Conservation (phyloP, 2,329 filamentous ascomycete genomes). For the Xylaria sp. region DNA sequence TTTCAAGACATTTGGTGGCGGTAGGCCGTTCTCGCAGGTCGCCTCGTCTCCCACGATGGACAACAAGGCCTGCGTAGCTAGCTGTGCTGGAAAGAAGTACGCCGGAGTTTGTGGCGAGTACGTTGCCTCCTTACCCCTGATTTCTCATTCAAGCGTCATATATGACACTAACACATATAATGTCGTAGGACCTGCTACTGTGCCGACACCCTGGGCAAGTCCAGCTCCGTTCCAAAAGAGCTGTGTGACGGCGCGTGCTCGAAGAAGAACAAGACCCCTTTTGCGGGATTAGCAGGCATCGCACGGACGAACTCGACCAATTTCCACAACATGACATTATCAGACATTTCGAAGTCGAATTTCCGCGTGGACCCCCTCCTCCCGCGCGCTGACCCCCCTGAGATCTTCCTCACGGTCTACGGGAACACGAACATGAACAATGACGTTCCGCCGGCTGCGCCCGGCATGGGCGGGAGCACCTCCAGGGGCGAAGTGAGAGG, state of each 20-base stretch:
- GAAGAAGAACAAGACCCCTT: background rate
- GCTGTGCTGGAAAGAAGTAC: constrained; percentile 52
- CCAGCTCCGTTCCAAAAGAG: constrained; percentile 50
- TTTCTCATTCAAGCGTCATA: background rate
- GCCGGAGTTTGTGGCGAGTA: constrained; percentile 53
- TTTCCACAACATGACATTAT: constrained; percentile 15
- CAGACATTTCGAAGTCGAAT: constrained; percentile 12
- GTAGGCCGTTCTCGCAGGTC: constrained; percentile 50
- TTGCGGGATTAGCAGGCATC: constrained; percentile 11
- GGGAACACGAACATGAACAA: constrained; percentile 47
- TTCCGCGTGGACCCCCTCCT: constrained; percentile 35
- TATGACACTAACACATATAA: constrained; percentile 10
- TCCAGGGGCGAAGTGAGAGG: constrained; percentile 10
- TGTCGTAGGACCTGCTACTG: constrained; percentile 56
- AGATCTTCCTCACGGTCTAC: constrained; percentile 57
- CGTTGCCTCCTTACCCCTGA: constrained; percentile 20
- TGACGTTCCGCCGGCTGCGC: constrained; percentile 50
- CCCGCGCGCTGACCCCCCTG: constrained; percentile 46
- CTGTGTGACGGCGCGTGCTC: constrained; percentile 55
- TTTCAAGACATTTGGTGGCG: constrained; percentile 53
- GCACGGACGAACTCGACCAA: constrained; percentile 23
- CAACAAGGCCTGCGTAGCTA: constrained; percentile 52
- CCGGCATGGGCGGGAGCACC: constrained; percentile 45
- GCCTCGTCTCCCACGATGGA: constrained; percentile 53
- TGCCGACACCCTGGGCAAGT: constrained; percentile 54